Evolutionary conservation across 495 filamentous ascomycete species (phyloP).

Genomic region (Neurospora tetraspora): DNA sequence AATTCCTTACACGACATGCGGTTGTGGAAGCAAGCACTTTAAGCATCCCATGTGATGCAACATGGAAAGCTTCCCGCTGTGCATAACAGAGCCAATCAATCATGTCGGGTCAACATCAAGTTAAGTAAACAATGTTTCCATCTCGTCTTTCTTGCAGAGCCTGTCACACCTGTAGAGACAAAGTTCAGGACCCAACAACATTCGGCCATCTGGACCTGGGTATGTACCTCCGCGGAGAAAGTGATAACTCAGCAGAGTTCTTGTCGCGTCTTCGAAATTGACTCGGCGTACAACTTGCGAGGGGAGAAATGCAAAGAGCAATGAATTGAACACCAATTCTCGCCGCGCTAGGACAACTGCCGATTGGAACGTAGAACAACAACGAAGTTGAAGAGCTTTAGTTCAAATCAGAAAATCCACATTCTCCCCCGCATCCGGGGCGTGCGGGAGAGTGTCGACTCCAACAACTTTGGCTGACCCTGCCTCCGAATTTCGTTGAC

Average conservation of each 20-base stretch:
- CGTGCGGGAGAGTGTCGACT: neutral
- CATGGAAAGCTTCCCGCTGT: neutral
- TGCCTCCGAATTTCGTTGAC: constrained; percentile 7
- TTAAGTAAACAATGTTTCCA: neutral
- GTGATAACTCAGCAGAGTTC: neutral
- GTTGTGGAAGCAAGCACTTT: neutral
- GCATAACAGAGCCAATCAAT: neutral
- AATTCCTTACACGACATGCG: neutral
- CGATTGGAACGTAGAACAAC: neutral
- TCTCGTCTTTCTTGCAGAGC: neutral
- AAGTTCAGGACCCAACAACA: neutral
- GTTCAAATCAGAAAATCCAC: neutral
- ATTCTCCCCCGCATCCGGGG: constrained; percentile 9
- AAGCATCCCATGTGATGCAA: neutral
- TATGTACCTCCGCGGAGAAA: neutral
- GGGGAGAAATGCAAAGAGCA: neutral
- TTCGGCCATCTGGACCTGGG: neutral
- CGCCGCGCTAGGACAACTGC: neutral
- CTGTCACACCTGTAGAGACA: neutral
- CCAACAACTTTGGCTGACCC: neutral
- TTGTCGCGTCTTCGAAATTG: neutral
- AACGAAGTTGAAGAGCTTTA: neutral
- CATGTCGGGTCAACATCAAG: neutral
- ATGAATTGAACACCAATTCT: neutral
- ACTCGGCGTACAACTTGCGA: neutral